Evolutionary conservation across 495 filamentous ascomycete genomes (phyloP), one percentile per base, ranked within the genome.

Genomic region (Halenospora varia): DNA sequence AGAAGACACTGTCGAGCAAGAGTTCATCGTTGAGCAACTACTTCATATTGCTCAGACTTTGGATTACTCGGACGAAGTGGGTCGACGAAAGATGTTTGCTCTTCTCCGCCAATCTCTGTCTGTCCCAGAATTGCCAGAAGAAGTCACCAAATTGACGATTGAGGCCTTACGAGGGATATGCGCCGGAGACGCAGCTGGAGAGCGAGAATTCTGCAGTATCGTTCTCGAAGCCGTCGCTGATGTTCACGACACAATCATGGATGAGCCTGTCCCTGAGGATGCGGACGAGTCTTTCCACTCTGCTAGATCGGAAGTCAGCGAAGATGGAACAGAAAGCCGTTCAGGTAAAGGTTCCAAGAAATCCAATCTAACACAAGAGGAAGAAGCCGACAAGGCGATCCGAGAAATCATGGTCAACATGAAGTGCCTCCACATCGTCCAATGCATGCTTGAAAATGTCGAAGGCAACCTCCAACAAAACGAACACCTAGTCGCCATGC

Each of bases 361-460:
- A 60, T 70, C 73, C 3, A 78, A 79, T 20, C 65, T 64, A 2
- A 82, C 80, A 48, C 87, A 87, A 63, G 89, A 90, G 63, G 85
- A 88, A 50, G 85, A 86, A 8, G 87, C 91, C 67, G 81, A 82
- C 11, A 96, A 92, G 71, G 86, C 90, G 2, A 79, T 97, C 55
- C 81, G 80, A 54, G 91, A 96, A 69, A 92, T 97, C 67, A 84
- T 96, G 76, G 87, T 97, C 65, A 97, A 97, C 75, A 90, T 96
- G 84, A 97, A 97, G 70, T 97, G 94, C 73, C 80, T 99, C 35
- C 90, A 97, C 66, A 96, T 99, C 62, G 92, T 95, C 20, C 91
- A 95, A 64, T 97, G 90, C 77, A 96, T 96, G 92, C 79, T 99
- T 42, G 83, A 95, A 67, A 94, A 96, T 63, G 88, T 97, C 1